phyloP scores from a whole-genome alignment of 2,329 filamentous ascomycete genomes.

The Cladophialophora immunda region DNA sequence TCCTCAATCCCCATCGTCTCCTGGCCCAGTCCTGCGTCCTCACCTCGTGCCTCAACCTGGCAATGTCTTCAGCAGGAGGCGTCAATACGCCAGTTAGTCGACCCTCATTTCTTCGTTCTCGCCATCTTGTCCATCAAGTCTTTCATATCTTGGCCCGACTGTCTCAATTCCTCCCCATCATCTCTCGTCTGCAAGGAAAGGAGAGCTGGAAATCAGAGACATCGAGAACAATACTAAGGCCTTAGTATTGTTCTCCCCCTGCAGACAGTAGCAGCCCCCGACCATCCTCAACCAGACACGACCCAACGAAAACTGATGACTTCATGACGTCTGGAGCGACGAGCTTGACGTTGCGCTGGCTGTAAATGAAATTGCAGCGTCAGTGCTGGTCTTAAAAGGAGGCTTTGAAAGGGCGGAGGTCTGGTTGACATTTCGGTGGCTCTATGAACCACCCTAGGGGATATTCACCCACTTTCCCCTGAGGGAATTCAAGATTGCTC shows the following conservation, averaged over 20 bases:
- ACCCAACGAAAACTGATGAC: background rate
- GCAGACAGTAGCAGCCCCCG: background rate
- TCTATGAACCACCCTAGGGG: constrained; percentile 1
- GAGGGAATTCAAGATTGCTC: no score
- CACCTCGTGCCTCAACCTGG: background rate
- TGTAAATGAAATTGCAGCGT: background rate
- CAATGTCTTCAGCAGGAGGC: background rate
- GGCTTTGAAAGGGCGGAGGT: background rate
- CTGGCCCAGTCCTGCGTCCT: background rate
- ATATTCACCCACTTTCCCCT: no score
- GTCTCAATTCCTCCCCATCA: constrained; percentile 9
- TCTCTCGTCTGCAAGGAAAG: background rate
- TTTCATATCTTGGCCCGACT: background rate
- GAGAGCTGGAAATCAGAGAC: constrained; percentile 27
- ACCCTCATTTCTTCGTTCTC: background rate
- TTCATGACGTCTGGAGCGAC: background rate
- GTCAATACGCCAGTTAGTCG: background rate
- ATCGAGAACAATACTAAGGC: constrained; percentile 35
- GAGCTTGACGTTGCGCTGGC: background rate
- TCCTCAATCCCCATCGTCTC: background rate
- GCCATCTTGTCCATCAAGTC: background rate
- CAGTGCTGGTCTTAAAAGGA: background rate
- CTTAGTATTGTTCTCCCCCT: constrained; percentile 32
- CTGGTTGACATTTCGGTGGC: background rate
- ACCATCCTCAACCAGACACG: background rate